Conservation (phyloP, 192 early-diverging fungal genomes). For the Coemansia sp. region DNA sequence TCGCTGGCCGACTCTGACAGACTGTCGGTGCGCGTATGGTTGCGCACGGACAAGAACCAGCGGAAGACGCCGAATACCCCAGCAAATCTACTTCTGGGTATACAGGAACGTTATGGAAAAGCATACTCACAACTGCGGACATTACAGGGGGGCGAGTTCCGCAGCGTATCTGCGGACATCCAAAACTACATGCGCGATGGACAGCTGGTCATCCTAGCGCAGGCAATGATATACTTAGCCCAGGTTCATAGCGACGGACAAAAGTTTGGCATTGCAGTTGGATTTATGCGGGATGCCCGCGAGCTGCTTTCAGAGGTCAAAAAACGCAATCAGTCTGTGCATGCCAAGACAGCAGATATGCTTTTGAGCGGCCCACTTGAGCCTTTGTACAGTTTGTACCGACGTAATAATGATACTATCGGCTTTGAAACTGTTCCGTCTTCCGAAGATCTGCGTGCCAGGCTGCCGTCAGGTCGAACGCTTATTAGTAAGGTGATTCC, state of each 20-base stretch:
- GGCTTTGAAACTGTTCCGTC: slow-evolving; percentile 51
- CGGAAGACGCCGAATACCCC: slow-evolving; percentile 46
- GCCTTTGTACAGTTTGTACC: slow-evolving; percentile 47
- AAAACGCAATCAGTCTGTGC: slow-evolving; percentile 42
- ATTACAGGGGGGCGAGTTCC: slow-evolving; percentile 46
- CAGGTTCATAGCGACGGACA: slow-evolving; percentile 51
- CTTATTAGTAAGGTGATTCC: slow-evolving; percentile 36
- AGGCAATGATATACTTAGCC: slow-evolving; percentile 53
- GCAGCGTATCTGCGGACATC: slow-evolving; percentile 43
- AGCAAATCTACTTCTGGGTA: slow-evolving; percentile 46
- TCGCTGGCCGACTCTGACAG: slow-evolving; percentile 51
- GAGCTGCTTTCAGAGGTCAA: slow-evolving; percentile 41
- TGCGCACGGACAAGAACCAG: slow-evolving; percentile 44
- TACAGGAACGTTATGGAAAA: slow-evolving; percentile 48
- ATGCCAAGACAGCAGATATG: slow-evolving; percentile 38
- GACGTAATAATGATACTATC: slow-evolving; percentile 54
- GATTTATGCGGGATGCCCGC: slow-evolving; percentile 53
- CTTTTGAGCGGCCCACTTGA: slow-evolving; percentile 42
- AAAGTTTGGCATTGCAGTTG: slow-evolving; percentile 49
- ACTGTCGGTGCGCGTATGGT: slow-evolving; percentile 50
- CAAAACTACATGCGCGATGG: slow-evolving; percentile 52
- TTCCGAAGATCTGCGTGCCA: slow-evolving; percentile 42
- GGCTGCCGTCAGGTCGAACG: slow-evolving; percentile 42
- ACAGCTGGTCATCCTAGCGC: slow-evolving; percentile 48
- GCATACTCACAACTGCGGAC: slow-evolving; percentile 36